These are phyloP conservation scores for Ilyonectria mors-panacis DNA, from an alignment of 2,329 filamentous ascomycete genomes.

Conservation along the genomic window DNA sequence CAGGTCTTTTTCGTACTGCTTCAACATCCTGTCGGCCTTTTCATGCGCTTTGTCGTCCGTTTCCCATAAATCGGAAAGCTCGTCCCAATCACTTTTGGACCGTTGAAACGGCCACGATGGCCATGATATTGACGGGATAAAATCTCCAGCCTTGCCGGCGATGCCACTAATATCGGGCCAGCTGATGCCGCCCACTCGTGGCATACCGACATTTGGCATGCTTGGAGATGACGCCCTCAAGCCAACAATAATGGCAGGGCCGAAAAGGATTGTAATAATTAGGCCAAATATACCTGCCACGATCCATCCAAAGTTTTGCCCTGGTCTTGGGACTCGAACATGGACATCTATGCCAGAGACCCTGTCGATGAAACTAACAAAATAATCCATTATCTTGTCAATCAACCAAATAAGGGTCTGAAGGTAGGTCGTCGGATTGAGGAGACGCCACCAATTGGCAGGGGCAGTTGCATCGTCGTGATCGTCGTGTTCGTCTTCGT, in stretches of 20 bases:
- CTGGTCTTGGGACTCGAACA: background rate
- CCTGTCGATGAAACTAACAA: slow-evolving; percentile 36
- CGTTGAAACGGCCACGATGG: slow-evolving; percentile 18
- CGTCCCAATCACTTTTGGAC: slow-evolving; percentile 27
- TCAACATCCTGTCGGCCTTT: slow-evolving; percentile 43
- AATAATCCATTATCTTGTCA: slow-evolving; percentile 38
- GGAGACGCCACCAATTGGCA: slow-evolving; percentile 45
- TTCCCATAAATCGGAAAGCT: slow-evolving; percentile 36
- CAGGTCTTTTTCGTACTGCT: slow-evolving; percentile 50
- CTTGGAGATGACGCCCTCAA: slow-evolving; percentile 18
- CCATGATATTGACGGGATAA: slow-evolving; percentile 49
- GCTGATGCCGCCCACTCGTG: slow-evolving; percentile 9
- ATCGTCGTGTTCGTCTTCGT: slow-evolving; percentile 25
- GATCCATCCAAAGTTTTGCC: slow-evolving; percentile 4
- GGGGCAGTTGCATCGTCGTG: slow-evolving; percentile 17
- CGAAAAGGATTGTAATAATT: background rate
- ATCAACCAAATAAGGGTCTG: slow-evolving; percentile 44
- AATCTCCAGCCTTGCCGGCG: slow-evolving; percentile 38
- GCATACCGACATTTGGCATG: slow-evolving; percentile 22
- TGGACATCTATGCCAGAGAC: slow-evolving; percentile 25
- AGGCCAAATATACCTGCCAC: slow-evolving; percentile 24
- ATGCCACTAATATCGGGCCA: slow-evolving; percentile 35
- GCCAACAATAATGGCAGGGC: slow-evolving; percentile 4
- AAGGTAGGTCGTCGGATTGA: slow-evolving; percentile 53
- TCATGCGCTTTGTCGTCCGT: slow-evolving; percentile 34